Percentiles rank a stretch among this genome's conserved stretches.
Conservation (phyloP, 176 grass and related monocot species). For the Tillandsia leiboldiana region DNA sequence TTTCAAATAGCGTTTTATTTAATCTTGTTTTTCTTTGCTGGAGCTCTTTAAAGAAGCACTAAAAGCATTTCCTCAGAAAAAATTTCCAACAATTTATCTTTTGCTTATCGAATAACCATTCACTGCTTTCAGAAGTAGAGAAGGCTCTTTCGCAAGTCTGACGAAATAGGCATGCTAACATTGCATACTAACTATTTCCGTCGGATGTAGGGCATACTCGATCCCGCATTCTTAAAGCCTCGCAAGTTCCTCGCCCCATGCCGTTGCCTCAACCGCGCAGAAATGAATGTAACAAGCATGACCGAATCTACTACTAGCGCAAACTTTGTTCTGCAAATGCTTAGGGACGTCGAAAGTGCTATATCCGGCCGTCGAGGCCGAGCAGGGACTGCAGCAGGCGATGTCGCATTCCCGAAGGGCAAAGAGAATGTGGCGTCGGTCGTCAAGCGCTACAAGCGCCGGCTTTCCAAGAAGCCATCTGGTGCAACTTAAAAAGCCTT, state of each 20-base stretch:
- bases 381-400: background rate
- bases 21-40: too few species aligned
- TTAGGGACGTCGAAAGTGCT: background rate
- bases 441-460: constrained; percentile 5
- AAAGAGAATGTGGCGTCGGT: constrained; percentile 2
- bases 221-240: constrained; percentile 13
- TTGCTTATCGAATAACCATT: background rate
- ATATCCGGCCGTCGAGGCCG: background rate
- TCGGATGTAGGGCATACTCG: constrained; percentile 18
- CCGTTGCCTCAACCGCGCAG: background rate
- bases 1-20: too few species aligned
- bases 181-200: too few species aligned
- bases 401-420: background rate
- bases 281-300: background rate
- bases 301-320: background rate
- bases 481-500: background rate
- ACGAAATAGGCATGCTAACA: too few species aligned
- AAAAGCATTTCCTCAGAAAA: too few species aligned
- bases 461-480: background rate
- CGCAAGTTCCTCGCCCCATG: background rate
- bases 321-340: background rate
- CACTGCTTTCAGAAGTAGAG: background rate
- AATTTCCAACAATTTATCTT: too few species aligned
- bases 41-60: too few species aligned
- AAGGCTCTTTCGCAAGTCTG: background rate